Percentiles rank a stretch among this genome's conserved stretches.
Evolutionary conservation across 2,329 filamentous ascomycete species (phyloP).

Genomic region (Geosmithia morbida): DNA sequence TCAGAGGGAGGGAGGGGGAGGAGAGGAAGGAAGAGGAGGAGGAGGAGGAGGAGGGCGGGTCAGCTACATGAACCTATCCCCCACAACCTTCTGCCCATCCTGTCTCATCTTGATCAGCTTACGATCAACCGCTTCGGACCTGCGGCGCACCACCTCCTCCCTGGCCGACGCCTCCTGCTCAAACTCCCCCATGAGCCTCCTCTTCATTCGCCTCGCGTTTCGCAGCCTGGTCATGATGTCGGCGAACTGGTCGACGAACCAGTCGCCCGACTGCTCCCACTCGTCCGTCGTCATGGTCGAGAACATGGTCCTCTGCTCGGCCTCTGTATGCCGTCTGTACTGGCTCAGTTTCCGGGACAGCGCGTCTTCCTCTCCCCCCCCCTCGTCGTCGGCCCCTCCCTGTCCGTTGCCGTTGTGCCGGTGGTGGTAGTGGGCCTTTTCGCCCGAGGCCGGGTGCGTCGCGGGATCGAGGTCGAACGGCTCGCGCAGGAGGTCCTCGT

Average conservation of each 20-base stretch:
- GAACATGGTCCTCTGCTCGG: slow-evolving; percentile 35
- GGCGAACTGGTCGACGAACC: slow-evolving; percentile 41
- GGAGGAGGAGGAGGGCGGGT: too few relatives aligned
- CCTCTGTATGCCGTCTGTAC: slow-evolving; percentile 28
- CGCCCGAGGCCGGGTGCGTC: slow-evolving; percentile 4
- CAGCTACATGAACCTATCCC: slow-evolving; percentile 17
- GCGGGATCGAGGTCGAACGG: slow-evolving; percentile 43
- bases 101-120: slow-evolving; percentile 40
- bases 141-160: slow-evolving; percentile 37
- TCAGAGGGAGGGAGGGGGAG: too few relatives aligned
- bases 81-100: slow-evolving; percentile 41
- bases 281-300: slow-evolving; percentile 36
- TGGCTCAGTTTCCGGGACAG: slow-evolving; percentile 34
- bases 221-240: slow-evolving; percentile 32
- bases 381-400: slow-evolving; percentile 18
- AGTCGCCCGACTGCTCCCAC: slow-evolving; percentile 45
- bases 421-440: neutral
- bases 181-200: slow-evolving; percentile 32
- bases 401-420: too few relatives aligned
- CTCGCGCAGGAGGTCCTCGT: slow-evolving; percentile 31
- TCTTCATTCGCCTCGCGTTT: slow-evolving; percentile 32
- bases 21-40: too few relatives aligned
- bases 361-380: slow-evolving; percentile 21
- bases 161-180: slow-evolving; percentile 39
- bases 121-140: slow-evolving; percentile 36